Evolutionary conservation across 176 grass and related monocot genomes (phyloP), one percentile per base, ranked within the genome.

Genomic region (Pontederia crassipes): DNA sequence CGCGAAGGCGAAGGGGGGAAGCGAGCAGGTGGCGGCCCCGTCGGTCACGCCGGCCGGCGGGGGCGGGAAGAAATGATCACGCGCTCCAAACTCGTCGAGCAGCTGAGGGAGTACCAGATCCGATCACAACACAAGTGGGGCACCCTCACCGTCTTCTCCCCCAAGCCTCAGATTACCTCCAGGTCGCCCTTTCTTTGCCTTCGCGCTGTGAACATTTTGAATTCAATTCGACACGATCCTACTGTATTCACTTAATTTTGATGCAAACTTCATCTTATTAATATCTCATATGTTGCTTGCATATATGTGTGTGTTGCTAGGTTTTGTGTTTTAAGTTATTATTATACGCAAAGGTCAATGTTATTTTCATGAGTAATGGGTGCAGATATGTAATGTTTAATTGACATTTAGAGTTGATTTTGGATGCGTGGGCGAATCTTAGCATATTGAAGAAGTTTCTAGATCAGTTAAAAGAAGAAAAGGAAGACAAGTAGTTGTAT

Each of bases 21-120:
- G 59, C 12, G 59, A 3, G 26, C 57, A 12, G 57, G 16, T 17
- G 14, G 32, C 32, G 32, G 32, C 32, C 18, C 54, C 10, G 10
- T 11, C 11, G 57, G 57, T 8, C 24, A 6, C 26, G 57, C 28
- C 24, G 57, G 2, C 16, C 8, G 9, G 54, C 2, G 24, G 57
- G 57, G 11, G 32, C 26, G 57, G 57, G 59, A 13, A 12, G 79
- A 79, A 87, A 90, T 91, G 92, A 96, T 90, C 67, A 96, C 92
- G 11, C 87, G 83, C 55, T 78, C 87, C 11, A 91, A 96, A 87
- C 83, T 96, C 57, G 92, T 80, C 54, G 92, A 96, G 59, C 86
- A 90, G 68, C 76, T 90, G 58, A 73, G 83, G 67, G 92, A 90
- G 58, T 80, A 89, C 73, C 92, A 85, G 83, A 90, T 95, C 91